Percentiles rank a stretch among this genome's conserved stretches.
These are phyloP conservation scores for Lolium rigidum DNA, from an alignment of 176 grass and related monocot species.

Conservation along the genomic window DNA sequence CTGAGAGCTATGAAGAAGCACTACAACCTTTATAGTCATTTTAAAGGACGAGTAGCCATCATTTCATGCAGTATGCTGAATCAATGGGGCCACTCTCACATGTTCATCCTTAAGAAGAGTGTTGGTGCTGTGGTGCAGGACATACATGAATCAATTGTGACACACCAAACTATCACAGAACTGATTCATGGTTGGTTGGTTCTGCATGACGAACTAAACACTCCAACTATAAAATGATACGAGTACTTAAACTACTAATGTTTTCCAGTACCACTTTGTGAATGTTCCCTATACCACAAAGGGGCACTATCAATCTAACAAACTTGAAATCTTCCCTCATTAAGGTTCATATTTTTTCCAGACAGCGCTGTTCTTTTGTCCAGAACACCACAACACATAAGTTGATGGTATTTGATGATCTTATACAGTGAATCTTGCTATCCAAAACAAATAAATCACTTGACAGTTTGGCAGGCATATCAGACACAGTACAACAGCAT, in stretches of 20 bases:
- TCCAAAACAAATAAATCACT: background rate
- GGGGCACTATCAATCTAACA: background rate
- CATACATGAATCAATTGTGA: background rate
- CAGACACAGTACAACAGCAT: too few species aligned
- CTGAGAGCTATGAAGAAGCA: background rate
- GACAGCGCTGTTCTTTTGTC: too few species aligned
- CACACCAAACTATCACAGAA: background rate
- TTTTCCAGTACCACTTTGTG: background rate
- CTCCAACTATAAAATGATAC: background rate
- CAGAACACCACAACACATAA: background rate
- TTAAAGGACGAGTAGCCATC: background rate
- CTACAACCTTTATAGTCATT: background rate
- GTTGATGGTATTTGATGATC: background rate
- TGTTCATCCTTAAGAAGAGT: slow-evolving; percentile 13
- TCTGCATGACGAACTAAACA: background rate
- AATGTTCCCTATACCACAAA: background rate
- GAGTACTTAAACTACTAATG: background rate
- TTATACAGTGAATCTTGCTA: background rate
- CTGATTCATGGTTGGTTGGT: background rate
- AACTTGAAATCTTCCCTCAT: background rate
- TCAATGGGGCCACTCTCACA: background rate
- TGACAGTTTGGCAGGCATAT: too few species aligned
- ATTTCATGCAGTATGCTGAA: background rate
- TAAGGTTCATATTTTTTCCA: background rate
- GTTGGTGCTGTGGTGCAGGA: background rate